Evolutionary conservation across 2,329 filamentous ascomycete genomes (phyloP).

Genomic region (Penicillium vulpinum): DNA sequence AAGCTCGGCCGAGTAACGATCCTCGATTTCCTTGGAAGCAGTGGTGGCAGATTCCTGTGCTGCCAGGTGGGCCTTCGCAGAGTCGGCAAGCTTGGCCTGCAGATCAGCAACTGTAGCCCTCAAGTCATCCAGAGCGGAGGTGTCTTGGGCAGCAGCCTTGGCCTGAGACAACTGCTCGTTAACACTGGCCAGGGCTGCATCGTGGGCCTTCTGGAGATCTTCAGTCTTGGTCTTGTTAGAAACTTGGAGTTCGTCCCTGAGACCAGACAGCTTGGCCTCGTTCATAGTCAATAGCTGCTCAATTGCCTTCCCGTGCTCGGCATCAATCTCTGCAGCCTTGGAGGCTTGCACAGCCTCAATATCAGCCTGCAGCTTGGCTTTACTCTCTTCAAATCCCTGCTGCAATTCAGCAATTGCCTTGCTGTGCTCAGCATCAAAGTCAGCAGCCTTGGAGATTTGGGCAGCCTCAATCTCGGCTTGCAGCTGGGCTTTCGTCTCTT

Average conservation of each 20-base stretch:
- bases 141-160: conserved; percentile 39
- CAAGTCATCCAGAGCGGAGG: conserved; percentile 37
- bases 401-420: conserved; percentile 35
- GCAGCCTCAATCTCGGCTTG: conserved; percentile 21
- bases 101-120: conserved; percentile 52
- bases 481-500: conserved; percentile 26
- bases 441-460: conserved; percentile 8
- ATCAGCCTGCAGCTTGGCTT: conserved; percentile 38
- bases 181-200: conserved; percentile 33
- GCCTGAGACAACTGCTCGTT: conserved; percentile 39
- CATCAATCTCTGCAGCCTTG: conserved; percentile 38
- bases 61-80: conserved; percentile 45
- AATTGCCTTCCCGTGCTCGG: conserved; percentile 42
- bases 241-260: conserved; percentile 39
- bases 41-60: conserved; percentile 43
- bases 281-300: conserved; percentile 43
- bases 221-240: conserved; percentile 38
- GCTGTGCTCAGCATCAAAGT: conserved; percentile 27
- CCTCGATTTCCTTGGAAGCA: conserved; percentile 22
- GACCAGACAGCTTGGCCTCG: conserved; percentile 40
- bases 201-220: conserved; percentile 39
- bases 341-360: conserved; percentile 37
- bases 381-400: conserved; percentile 36
- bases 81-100: conserved; percentile 64
- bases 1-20: conserved; percentile 48